phyloP scores from a whole-genome alignment of 768 basidiomycete genomes.

The Mycena amicta region DNA sequence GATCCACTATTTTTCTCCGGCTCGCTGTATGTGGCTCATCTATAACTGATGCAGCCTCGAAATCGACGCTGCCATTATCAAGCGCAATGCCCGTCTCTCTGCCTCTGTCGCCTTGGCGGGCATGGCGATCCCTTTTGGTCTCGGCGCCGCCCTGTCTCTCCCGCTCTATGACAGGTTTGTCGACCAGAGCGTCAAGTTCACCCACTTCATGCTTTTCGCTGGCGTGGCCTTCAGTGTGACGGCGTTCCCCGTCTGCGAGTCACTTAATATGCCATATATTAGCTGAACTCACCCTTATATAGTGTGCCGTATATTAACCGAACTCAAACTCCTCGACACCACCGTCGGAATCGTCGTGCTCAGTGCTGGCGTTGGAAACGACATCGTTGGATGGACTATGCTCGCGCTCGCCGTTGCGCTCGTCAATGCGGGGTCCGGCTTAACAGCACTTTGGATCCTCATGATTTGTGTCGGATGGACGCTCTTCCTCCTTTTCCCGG shows the following conservation, averaged over 20 bases:
- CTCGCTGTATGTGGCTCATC: not conserved
- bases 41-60: slow-evolving; percentile 47
- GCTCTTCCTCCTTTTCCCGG: slow-evolving; percentile 71
- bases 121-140: slow-evolving; percentile 84
- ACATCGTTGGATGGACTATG: slow-evolving; percentile 85
- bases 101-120: slow-evolving; percentile 76
- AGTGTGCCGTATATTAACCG: slow-evolving; percentile 84
- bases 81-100: slow-evolving; percentile 71
- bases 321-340: slow-evolving; percentile 89
- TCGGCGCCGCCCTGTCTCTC: slow-evolving; percentile 67
- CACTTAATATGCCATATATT: no score
- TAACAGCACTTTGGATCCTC: slow-evolving; percentile 85
- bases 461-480: slow-evolving; percentile 81
- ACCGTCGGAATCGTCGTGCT: slow-evolving; percentile 92
- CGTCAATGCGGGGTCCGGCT: slow-evolving; percentile 82
- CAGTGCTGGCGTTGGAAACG: slow-evolving; percentile 89
- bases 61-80: slow-evolving; percentile 81
- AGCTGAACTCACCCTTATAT: no score
- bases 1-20: no score
- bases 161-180: slow-evolving; percentile 80
- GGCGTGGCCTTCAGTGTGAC: no score
- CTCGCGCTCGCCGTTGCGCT: slow-evolving; percentile 91
- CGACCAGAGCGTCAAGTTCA: slow-evolving; percentile 66
- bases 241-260: no score
- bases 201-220: slow-evolving; percentile 92